Evolutionary conservation across 768 basidiomycete genomes (phyloP).

Genomic region (Lactarius psammicola): DNA sequence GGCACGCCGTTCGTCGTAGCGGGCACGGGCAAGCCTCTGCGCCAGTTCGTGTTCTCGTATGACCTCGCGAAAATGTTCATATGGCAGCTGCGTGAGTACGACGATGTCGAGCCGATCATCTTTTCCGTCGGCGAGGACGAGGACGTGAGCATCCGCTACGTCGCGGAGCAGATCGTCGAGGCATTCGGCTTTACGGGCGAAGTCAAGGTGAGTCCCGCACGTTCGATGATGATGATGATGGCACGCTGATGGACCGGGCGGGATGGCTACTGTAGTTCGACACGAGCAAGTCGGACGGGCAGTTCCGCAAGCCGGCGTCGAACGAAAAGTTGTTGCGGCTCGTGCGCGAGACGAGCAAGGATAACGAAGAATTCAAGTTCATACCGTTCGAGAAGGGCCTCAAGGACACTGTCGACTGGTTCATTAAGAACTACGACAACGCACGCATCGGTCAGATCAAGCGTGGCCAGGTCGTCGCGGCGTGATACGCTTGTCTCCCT

Average conservation of each 20-base stretch:
- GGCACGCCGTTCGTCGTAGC: conserved; percentile 79
- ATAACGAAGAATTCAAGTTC: conserved; percentile 81
- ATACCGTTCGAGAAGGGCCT: conserved; percentile 79
- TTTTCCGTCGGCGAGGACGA: conserved; percentile 90
- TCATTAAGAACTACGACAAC: conserved; percentile 71
- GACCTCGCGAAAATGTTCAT: conserved; percentile 95
- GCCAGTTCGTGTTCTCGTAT: conserved; percentile 96
- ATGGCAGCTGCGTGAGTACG: conserved; percentile 87
- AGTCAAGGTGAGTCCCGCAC: conserved; percentile 51
- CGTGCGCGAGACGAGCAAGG: conserved; percentile 36
- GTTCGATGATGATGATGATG: no score
- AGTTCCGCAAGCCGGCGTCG: conserved; percentile 92
- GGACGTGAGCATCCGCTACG: conserved; percentile 86
- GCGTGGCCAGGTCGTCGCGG: conserved; percentile 2
- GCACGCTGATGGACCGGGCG: no score
- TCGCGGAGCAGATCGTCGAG: conserved; percentile 85
- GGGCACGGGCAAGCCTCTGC: conserved; percentile 87
- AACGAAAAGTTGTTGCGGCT: conserved; percentile 66
- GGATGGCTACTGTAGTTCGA: conserved; percentile 58
- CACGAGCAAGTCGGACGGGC: conserved; percentile 78
- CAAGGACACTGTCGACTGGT: conserved; percentile 79
- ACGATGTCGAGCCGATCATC: conserved; percentile 91
- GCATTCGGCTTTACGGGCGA: conserved; percentile 74
- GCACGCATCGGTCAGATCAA: conserved; percentile 55
- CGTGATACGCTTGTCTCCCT: neutral